These are phyloP conservation scores for Aspergillus carbonarius DNA, from an alignment of 2,329 filamentous ascomycete species.

Conservation along the genomic window DNA sequence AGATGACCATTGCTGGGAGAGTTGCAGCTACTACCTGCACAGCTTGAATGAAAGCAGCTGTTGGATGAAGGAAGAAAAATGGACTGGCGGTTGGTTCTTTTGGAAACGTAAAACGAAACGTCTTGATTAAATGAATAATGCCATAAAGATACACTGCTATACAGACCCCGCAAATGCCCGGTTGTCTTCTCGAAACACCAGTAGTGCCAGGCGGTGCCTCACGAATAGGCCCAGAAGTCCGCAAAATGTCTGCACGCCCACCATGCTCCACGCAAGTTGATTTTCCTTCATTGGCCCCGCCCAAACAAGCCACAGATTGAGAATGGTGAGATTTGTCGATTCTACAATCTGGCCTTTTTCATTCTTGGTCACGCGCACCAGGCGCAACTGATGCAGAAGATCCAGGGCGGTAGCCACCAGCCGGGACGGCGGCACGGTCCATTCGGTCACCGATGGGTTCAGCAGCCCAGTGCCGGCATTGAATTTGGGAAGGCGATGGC, in stretches of 20 bases:
- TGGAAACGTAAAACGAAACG: background rate
- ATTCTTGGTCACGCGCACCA: conserved; percentile 69
- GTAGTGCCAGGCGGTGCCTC: conserved; percentile 78
- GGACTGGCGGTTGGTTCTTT: background rate
- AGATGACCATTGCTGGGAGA: too few relatives aligned
- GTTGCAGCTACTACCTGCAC: too few relatives aligned
- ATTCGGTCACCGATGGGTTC: conserved; percentile 81
- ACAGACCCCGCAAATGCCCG: conserved; percentile 28
- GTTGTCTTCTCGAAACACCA: conserved; percentile 92
- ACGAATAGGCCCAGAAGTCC: conserved; percentile 83
- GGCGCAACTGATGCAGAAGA: conserved; percentile 64
- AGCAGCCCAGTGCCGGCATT: conserved; percentile 80
- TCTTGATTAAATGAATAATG: background rate
- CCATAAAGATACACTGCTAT: background rate
- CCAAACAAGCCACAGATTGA: conserved; percentile 97
- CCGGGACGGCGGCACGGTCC: conserved; percentile 67
- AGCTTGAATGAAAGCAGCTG: background rate
- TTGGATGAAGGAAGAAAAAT: background rate
- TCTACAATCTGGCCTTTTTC: conserved; percentile 69
- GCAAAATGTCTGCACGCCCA: conserved; percentile 71
- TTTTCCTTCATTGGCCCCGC: conserved; percentile 89
- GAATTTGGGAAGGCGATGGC: conserved; percentile 87
- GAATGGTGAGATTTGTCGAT: conserved; percentile 85
- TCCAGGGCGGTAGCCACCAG: conserved; percentile 64
- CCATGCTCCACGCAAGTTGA: conserved; percentile 73